Evolutionary conservation across 2,329 filamentous ascomycete genomes (phyloP).

Genomic region (Fusarium mangiferae): DNA sequence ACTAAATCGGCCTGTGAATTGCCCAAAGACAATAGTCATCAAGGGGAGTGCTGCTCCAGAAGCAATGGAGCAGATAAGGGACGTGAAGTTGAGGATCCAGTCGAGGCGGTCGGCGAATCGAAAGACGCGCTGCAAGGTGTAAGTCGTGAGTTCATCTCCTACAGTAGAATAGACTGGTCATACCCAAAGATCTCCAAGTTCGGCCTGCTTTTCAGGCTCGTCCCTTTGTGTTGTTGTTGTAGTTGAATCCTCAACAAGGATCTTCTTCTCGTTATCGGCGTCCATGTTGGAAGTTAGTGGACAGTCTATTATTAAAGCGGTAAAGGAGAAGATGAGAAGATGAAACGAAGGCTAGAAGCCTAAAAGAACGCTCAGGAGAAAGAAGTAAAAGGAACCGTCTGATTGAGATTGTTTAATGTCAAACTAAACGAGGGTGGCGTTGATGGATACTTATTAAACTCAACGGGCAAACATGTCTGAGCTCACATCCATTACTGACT

Average conservation of each 20-base stretch:
- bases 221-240: slow-evolving; percentile 3
- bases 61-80: slow-evolving; percentile 18
- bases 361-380: background rate
- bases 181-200: slow-evolving; percentile 23
- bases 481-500: background rate
- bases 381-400: background rate
- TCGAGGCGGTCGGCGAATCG: slow-evolving; percentile 31
- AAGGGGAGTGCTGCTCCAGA: slow-evolving; percentile 20
- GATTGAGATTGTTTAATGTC: background rate
- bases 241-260: background rate
- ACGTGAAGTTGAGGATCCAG: slow-evolving; percentile 19
- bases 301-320: background rate
- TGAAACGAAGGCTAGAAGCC: background rate
- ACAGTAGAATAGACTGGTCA: fast-evolving
- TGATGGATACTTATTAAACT: background rate
- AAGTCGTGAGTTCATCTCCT: background rate
- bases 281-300: background rate
- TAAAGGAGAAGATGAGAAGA: background rate
- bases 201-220: slow-evolving; percentile 1
- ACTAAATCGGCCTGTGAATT: slow-evolving; percentile 23
- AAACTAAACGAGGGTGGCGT: background rate
- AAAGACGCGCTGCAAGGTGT: slow-evolving; percentile 15
- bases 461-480: background rate
- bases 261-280: slow-evolving; percentile 6
- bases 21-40: slow-evolving; percentile 30